phyloP scores from a whole-genome alignment of 1,139 yeast genomes.

The Yamadazyma dushanensis region DNA sequence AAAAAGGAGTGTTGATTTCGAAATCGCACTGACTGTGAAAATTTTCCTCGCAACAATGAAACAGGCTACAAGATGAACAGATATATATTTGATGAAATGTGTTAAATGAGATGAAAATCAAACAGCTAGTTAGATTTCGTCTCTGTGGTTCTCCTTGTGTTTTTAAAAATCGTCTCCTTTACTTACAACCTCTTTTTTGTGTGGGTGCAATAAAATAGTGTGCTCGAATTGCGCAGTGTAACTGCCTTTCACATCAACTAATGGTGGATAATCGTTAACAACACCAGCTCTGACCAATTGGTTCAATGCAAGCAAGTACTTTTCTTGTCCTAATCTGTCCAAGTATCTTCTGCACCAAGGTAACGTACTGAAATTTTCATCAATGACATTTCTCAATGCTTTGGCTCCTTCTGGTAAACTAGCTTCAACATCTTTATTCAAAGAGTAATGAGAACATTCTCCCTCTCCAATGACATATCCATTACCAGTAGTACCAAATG shows the following conservation, averaged over 20 bases:
- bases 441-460: conserved; percentile 92
- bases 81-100: too few species aligned
- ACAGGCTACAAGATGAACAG: not conserved
- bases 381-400: conserved; percentile 64
- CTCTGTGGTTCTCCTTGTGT: not conserved
- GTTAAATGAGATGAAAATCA: too few species aligned
- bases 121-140: not conserved
- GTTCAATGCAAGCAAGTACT: conserved; percentile 85
- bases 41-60: conserved; percentile 1
- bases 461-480: conserved; percentile 88
- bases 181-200: conserved; percentile 89
- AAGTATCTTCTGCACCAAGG: conserved; percentile 97
- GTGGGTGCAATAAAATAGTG: conserved; percentile 87
- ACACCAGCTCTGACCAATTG: conserved; percentile 82
- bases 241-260: conserved; percentile 77
- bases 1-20: conserved; percentile 11
- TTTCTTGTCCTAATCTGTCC: conserved; percentile 89
- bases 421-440: conserved; percentile 48
- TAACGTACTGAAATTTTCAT: conserved; percentile 83
- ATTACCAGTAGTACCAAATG: conserved; percentile 95
- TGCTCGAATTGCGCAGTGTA: conserved; percentile 98
- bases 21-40: conserved; percentile 10
- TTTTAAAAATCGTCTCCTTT: conserved; percentile 87
- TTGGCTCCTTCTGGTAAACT: conserved; percentile 65
- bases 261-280: conserved; percentile 96